A percentile compares a stretch with the other conserved stretches of the same genome.
These are phyloP conservation scores for Tolypocladium ovalisporum DNA, from an alignment of 2,329 filamentous ascomycete genomes.

Conservation along the genomic window DNA sequence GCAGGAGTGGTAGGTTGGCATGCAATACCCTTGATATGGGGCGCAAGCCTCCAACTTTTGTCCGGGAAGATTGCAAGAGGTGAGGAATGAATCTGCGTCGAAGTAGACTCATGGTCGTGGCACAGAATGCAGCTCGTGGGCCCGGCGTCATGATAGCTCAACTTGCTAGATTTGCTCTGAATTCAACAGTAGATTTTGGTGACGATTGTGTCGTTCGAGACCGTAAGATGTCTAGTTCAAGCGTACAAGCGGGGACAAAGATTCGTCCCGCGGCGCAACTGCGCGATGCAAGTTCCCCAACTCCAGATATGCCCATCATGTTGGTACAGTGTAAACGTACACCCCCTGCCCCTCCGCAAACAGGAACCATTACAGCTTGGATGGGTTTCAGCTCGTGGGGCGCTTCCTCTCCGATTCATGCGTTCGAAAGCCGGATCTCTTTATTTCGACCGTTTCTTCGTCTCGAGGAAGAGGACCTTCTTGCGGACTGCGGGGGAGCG, in stretches of 20 bases:
- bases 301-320: constrained; percentile 18
- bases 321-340: constrained; percentile 15
- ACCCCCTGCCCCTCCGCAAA: neutral
- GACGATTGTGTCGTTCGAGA: neutral
- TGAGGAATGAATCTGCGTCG: neutral
- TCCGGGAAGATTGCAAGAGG: neutral
- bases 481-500: constrained; percentile 59
- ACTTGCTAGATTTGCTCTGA: neutral
- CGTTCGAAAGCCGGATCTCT: neutral
- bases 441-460: constrained; percentile 65
- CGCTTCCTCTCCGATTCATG: neutral
- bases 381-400: neutral
- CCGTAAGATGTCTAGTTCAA: neutral
- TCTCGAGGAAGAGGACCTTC: constrained; percentile 91
- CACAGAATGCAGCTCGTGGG: neutral
- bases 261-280: constrained; percentile 3
- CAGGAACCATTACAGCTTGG: neutral
- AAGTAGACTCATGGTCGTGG: no score
- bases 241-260: constrained; percentile 1
- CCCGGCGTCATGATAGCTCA: neutral
- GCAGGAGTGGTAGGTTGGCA: neutral
- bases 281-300: constrained; percentile 12
- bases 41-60: neutral
- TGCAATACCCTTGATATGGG: neutral
- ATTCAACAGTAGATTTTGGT: neutral